These are phyloP conservation scores for Schwanniomyces etchellsii DNA, from an alignment of 1,139 yeast genomes.

Conservation along the genomic window DNA sequence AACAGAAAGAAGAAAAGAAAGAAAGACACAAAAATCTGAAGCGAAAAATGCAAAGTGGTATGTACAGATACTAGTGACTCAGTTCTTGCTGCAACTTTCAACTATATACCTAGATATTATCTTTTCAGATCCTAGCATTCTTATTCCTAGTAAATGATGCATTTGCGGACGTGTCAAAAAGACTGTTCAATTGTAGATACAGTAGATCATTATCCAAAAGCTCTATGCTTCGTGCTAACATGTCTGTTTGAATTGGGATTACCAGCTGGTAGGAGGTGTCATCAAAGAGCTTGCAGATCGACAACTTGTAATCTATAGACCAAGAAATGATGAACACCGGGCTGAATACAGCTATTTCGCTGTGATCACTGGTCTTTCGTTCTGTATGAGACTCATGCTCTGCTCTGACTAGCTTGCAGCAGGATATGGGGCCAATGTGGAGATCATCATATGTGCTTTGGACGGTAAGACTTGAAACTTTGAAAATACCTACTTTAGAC, in stretches of 20 bases:
- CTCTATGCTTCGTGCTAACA: neutral
- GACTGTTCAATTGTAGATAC: too few species aligned
- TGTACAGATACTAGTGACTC: too few species aligned
- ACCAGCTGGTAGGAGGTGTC: conserved; percentile 12
- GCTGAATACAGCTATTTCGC: conserved; percentile 10
- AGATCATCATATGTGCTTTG: conserved; percentile 17
- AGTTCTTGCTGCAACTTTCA: too few species aligned
- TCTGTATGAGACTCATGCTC: conserved; percentile 1
- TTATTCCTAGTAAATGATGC: neutral
- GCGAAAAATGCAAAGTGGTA: neutral
- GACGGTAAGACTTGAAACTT: conserved; percentile 14
- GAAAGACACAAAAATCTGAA: neutral
- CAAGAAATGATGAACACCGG: conserved; percentile 22
- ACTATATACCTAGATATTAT: neutral
- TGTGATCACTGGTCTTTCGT: conserved; percentile 4
- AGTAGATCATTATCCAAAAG: neutral
- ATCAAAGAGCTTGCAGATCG: conserved; percentile 21
- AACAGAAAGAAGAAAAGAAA: neutral
- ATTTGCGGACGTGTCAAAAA: neutral
- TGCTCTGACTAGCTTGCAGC: conserved; percentile 10
- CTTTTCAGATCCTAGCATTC: neutral
- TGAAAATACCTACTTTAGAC: conserved; percentile 27
- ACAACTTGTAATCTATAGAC: conserved; percentile 17
- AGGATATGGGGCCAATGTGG: conserved; percentile 23
- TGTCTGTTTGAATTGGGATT: conserved; percentile 8